Conservation (phyloP, 441 rosid species). For the Adansonia rubrostipa region DNA sequence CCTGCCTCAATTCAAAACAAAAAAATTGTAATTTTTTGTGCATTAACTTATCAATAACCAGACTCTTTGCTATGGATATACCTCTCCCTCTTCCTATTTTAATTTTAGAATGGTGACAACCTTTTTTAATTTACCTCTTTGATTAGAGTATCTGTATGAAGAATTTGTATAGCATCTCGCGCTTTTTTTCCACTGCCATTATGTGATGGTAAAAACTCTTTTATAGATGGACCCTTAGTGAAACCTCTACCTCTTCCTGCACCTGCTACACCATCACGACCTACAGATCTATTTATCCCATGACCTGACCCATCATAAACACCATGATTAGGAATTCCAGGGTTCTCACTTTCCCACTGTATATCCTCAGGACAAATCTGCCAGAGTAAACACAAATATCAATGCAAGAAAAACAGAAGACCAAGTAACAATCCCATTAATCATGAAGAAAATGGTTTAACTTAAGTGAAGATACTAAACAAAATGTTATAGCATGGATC, state of each 20-base stretch:
- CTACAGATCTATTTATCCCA: constrained; percentile 47
- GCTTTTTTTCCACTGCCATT: constrained; percentile 63
- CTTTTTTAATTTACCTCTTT: constrained; percentile 48
- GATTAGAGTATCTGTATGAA: constrained; percentile 53
- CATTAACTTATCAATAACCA: neutral
- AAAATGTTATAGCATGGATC: neutral
- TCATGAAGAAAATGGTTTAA: neutral
- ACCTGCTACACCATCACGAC: constrained; percentile 42
- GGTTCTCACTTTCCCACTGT: constrained; percentile 67
- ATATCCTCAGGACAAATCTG: constrained; percentile 73
- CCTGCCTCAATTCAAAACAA: constrained; percentile 38
- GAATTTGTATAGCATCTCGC: constrained; percentile 56
- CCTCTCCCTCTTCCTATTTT: too few relatives aligned
- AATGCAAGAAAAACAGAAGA: neutral
- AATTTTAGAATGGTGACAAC: neutral
- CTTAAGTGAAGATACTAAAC: neutral
- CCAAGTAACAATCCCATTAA: neutral
- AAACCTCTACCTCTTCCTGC: constrained; percentile 55
- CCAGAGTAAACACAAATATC: neutral
- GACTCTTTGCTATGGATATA: neutral
- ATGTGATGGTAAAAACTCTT: constrained; percentile 55
- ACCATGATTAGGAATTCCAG: constrained; percentile 50
- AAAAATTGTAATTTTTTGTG: constrained; percentile 1
- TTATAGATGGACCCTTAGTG: constrained; percentile 42
- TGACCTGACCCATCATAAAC: constrained; percentile 43